These are phyloP conservation scores for Psilocybe cubensis DNA, from an alignment of 768 basidiomycete species.

Conservation along the genomic window DNA sequence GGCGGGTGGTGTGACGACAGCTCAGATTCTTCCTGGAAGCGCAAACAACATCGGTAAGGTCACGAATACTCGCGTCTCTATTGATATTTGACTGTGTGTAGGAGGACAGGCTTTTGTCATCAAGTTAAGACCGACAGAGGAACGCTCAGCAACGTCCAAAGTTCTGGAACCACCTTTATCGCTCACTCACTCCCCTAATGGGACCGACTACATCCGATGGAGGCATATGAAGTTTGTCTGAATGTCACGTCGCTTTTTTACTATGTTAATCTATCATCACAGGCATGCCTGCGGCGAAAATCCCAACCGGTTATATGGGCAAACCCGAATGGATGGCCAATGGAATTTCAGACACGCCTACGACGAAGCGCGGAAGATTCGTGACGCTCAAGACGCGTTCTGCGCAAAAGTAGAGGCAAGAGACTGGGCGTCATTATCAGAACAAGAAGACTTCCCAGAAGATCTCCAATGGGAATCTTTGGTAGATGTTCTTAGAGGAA, in stretches of 20 bases:
- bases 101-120: slow-evolving; percentile 82
- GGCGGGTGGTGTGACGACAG: slow-evolving; percentile 75
- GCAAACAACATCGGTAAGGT: slow-evolving; percentile 59
- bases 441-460: slow-evolving; percentile 58
- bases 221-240: slow-evolving; percentile 73
- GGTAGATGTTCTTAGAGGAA: slow-evolving; percentile 72
- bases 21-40: slow-evolving; percentile 75
- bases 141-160: slow-evolving; percentile 69
- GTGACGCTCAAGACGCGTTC: slow-evolving; percentile 68
- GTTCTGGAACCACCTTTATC: slow-evolving; percentile 75
- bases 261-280: background rate
- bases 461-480: slow-evolving; percentile 72
- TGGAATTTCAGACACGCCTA: slow-evolving; percentile 79
- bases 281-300: slow-evolving; percentile 80
- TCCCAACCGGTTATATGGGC: slow-evolving; percentile 46
- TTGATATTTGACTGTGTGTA: slow-evolving; percentile 19
- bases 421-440: slow-evolving; percentile 43
- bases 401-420: slow-evolving; percentile 54
- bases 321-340: slow-evolving; percentile 61
- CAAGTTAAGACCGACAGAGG: slow-evolving; percentile 71
- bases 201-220: slow-evolving; percentile 50
- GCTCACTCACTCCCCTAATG: slow-evolving; percentile 40
- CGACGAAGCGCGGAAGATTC: slow-evolving; percentile 66
- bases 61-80: background rate
- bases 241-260: background rate